Evolutionary conservation across 495 filamentous ascomycete species (phyloP).

Genomic region (Penicillium paxilli): DNA sequence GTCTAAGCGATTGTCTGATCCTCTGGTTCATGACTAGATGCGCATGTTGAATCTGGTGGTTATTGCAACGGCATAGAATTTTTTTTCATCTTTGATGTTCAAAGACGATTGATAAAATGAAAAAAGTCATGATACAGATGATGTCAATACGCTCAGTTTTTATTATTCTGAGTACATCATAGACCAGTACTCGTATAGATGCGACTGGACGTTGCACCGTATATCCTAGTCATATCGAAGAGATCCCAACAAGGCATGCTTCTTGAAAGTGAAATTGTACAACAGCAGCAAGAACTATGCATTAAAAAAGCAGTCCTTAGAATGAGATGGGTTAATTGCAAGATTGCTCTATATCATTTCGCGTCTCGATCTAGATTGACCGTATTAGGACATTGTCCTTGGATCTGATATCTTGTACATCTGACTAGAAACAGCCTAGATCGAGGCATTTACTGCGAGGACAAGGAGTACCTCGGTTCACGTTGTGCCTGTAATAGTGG

Average conservation of each 20-base stretch:
- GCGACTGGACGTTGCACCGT: no score
- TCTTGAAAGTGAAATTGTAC: not conserved
- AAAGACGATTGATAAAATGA: no score
- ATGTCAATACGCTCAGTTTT: not conserved
- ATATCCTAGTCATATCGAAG: not conserved
- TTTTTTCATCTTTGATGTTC: no score
- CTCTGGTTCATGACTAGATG: not conserved
- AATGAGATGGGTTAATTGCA: no score
- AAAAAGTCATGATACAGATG: not conserved
- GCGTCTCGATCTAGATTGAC: not conserved
- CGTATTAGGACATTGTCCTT: not conserved
- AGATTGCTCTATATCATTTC: no score
- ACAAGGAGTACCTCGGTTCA: not conserved
- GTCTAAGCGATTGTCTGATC: not conserved
- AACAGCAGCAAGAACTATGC: not conserved
- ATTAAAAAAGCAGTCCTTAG: no score
- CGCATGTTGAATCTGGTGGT: not conserved
- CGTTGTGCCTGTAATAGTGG: not conserved
- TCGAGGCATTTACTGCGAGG: not conserved
- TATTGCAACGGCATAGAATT: not conserved
- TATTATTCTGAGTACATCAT: not conserved
- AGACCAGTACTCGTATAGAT: no score
- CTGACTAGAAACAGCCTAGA: not conserved
- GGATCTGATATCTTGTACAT: not conserved
- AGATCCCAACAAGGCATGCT: not conserved